These are phyloP conservation scores for Flaveria linearis DNA, from an alignment of 129 eudicot species.

Conservation along the genomic window DNA sequence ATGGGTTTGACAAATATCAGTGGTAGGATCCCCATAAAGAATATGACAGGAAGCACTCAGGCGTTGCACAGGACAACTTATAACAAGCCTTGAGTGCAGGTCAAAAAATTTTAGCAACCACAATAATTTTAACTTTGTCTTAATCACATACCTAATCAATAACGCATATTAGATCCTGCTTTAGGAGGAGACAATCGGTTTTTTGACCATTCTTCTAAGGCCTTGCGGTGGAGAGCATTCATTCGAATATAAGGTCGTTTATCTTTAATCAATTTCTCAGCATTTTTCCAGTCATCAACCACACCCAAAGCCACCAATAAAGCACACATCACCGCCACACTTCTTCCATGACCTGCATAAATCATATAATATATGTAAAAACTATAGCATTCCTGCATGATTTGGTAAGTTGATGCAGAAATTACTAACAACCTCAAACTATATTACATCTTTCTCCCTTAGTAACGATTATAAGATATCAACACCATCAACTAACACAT, in stretches of 20 bases:
- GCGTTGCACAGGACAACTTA: not conserved
- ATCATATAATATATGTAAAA: not conserved
- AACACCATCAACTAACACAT: not conserved
- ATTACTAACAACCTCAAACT: slow-evolving; percentile 7
- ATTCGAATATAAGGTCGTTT: slow-evolving; percentile 75
- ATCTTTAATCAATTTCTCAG: slow-evolving; percentile 63
- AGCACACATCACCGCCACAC: slow-evolving; percentile 90
- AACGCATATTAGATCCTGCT: slow-evolving; percentile 21
- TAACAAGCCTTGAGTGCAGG: slow-evolving; percentile 8
- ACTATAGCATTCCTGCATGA: not conserved
- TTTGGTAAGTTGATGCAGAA: not conserved
- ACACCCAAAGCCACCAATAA: slow-evolving; percentile 70
- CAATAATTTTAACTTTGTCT: slow-evolving; percentile 4
- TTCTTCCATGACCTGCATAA: slow-evolving; percentile 81
- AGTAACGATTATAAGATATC: not conserved
- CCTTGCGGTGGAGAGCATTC: slow-evolving; percentile 75
- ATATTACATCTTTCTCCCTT: not conserved
- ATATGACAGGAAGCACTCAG: not conserved
- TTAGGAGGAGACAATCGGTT: slow-evolving; percentile 60
- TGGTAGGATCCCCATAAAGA: not conserved
- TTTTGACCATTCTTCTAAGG: slow-evolving; percentile 88
- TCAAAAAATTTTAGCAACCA: slow-evolving; percentile 7
- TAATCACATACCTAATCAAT: slow-evolving; percentile 29
- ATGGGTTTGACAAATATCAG: slow-evolving; percentile 1
- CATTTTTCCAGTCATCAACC: slow-evolving; percentile 86